Conservation (phyloP, 1,284 basidiomycete species). For the Lignosus rhinocerotis region DNA sequence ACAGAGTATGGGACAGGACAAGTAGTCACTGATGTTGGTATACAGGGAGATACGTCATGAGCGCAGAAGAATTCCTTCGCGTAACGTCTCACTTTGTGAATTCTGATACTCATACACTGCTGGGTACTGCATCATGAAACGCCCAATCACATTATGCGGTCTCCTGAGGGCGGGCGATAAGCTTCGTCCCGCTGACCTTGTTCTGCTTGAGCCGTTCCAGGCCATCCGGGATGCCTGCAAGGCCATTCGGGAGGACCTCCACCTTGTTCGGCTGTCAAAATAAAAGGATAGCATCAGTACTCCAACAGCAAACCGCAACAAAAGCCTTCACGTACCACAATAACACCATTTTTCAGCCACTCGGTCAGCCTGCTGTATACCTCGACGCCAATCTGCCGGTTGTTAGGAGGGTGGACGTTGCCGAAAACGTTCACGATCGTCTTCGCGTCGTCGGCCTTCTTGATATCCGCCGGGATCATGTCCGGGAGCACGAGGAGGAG, state of each 20-base stretch:
- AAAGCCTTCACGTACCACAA: neutral
- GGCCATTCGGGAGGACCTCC: constrained; percentile 30
- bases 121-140: too few species aligned
- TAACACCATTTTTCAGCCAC: constrained; percentile 6
- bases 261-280: constrained; percentile 30
- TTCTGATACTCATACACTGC: too few species aligned
- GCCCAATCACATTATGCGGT: constrained; percentile 17
- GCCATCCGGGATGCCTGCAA: constrained; percentile 30
- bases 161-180: constrained; percentile 32
- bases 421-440: constrained; percentile 16
- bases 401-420: constrained; percentile 2
- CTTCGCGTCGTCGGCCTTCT: constrained; percentile 12
- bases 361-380: constrained; percentile 14
- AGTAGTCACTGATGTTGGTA: too few species aligned
- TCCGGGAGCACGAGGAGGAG: constrained; percentile 21
- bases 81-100: too few species aligned
- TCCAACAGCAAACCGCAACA: neutral
- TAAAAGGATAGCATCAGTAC: neutral
- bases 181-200: constrained; percentile 32
- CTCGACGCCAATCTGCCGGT: constrained; percentile 8
- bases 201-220: constrained; percentile 25
- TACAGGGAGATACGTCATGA: too few species aligned
- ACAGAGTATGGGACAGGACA: too few species aligned
- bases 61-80: too few species aligned
- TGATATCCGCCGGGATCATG: constrained; percentile 17